Evolutionary conservation across 2,329 filamentous ascomycete genomes (phyloP), one percentile per base, ranked within the genome.

Genomic region (Seiridium unicorne): DNA sequence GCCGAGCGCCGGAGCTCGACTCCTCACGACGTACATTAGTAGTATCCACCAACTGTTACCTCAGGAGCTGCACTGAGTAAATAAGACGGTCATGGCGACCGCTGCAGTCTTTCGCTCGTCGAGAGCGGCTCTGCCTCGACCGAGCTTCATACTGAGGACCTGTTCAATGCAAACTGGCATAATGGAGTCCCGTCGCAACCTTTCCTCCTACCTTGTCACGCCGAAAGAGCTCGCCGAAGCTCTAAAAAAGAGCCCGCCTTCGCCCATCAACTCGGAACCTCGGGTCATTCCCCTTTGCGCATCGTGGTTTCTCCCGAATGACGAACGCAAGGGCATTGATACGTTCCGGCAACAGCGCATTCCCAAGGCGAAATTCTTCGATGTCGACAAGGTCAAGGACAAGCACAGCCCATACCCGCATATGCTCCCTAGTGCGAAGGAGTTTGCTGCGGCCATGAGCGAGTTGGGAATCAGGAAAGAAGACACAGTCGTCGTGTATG

Each of bases 301-400:
- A 51, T 85, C 92, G 32, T 99, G 95, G 95, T 99, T 97, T 72
- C 85, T 99, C 64, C 95, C 95, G 64, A 98, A 97, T 74, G 94
- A 97, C 67, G 86, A 86, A 58, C 89, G 93, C 63, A 91, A 86
- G 55, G 95, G 95, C 58, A 86, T 90, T 67, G 83, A 95, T 64
- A 87, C 89, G 48, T 99, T 94, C 80, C 85, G 88, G 66, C 85
- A 92, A 72, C 86, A 88, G 72, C 91, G 92, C 69, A 95, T 99
- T 64, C 94, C 93, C 31, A 88, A 89, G 70, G 90, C 95, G 1
- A 90, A 93, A 38, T 99, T 98, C 84, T 99, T 99, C 75, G 93
- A 99, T 75, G 84, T 99, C 58, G 95, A 99, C 76, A 92, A 88
- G 69, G 85, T 97, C 72, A 92, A 95, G 70, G 93, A 99, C 76